Base-by-base conservation (phyloP, 1,284 basidiomycete species). In the Fomitopsis schrenkii region DNA sequence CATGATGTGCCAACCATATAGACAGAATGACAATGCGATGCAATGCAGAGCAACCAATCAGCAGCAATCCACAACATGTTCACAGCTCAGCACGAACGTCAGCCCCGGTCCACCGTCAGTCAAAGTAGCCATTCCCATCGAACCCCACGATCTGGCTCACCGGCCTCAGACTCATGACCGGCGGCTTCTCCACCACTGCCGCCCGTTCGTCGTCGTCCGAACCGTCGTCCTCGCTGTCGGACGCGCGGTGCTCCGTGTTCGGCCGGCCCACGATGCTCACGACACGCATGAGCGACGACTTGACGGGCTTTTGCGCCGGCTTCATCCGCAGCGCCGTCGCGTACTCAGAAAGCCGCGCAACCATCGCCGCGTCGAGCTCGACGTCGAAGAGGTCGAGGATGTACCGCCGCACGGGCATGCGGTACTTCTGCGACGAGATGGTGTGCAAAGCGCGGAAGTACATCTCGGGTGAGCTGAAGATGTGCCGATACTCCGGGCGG, bases 361-460 rank as follows among this genome's bases (percentile, higher is more conserved):
- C 81, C 44, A 87, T 75, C 38, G 84, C 80, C 36, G 78, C 77
- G 67, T 91, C 84, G 56, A 97, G 76, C 52, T 90, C 85, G 62
- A 95, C 76, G 67, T 91, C 91, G 78, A 99, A 98, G 6, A 98
- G 81, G 64, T 99, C 96, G 65, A 98, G 78, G 65, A 99, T 90
- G 72, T 95, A 97, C 60, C 94, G 83, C 54, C 97, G 85, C 58
- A 97, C 94, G 12, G 95, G 92, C 10, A 95, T 82, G 38, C 94
- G 91, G 75, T 94, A 97, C 66, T 93, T 87, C 64, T 94, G 93
- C 0, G 88, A 90, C 1, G 92, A 94, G 60, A 98, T 88, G 55
- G 90, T 87, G 60, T 94, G 90, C 40, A 97, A 77, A 0, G 91
- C 93, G 42, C 95, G 87, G 73, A 90, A 94, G 70, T 93, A 89